phyloP scores from a whole-genome alignment of 441 rosid genomes.

The Erodium texanum region DNA sequence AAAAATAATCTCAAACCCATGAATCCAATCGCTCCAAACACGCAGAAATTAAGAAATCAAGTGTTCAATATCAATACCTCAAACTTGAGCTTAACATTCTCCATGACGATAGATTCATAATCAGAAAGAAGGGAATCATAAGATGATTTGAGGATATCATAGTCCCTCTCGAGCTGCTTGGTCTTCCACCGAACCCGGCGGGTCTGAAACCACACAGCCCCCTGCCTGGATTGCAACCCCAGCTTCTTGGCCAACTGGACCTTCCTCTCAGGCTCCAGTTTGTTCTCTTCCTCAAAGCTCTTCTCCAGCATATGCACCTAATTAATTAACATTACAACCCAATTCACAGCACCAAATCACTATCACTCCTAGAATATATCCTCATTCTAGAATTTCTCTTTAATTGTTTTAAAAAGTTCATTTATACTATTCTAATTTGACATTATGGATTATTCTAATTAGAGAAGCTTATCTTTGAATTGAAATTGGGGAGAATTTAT shows the following conservation, averaged over 20 bases:
- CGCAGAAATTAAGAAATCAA: not conserved
- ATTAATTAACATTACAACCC: not conserved
- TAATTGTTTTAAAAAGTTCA: not conserved
- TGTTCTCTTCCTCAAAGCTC: slow-evolving; percentile 69
- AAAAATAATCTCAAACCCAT: not conserved
- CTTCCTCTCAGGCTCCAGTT: slow-evolving; percentile 70
- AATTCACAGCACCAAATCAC: not conserved
- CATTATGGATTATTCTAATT: not conserved
- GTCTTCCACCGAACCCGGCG: slow-evolving; percentile 72
- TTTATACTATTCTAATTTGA: too few species aligned
- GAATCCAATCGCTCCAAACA: not conserved
- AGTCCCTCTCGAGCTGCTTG: slow-evolving; percentile 64
- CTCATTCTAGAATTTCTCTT: not conserved
- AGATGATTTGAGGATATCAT: slow-evolving; percentile 47
- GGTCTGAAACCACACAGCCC: slow-evolving; percentile 74
- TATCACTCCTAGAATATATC: not conserved
- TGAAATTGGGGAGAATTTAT: not conserved
- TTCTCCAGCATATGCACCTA: slow-evolving; percentile 69
- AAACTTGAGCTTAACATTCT: slow-evolving; percentile 57
- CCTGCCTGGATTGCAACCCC: slow-evolving; percentile 70
- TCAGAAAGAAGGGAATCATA: slow-evolving; percentile 56
- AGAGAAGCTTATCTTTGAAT: not conserved
- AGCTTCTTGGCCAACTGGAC: slow-evolving; percentile 62
- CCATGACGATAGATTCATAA: slow-evolving; percentile 47
- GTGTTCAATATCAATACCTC: slow-evolving; percentile 35